Base-by-base conservation (phyloP, 495 filamentous ascomycete species). In the Annulohypoxylon stygium region DNA sequence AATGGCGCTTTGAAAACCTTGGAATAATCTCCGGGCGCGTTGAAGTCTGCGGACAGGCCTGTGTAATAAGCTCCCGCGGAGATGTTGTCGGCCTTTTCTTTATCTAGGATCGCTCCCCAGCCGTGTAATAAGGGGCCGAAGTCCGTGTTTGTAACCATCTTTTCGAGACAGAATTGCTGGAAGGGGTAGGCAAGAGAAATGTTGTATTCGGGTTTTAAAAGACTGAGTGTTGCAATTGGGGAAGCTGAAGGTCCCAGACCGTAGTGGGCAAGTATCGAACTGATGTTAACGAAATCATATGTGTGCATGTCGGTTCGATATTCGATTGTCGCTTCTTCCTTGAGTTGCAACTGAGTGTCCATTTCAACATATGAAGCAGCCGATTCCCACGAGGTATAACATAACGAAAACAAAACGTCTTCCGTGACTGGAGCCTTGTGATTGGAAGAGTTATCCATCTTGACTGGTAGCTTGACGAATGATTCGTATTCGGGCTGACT, bases 381-480 rank as follows among this genome's bases (percentile, higher is more conserved):
- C 2, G 48, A 53, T 20, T 53, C 48, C 48, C 48, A 53, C 20
- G 48, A 53, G 0, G 48, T 53, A 53, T 53, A 53, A 9, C 48
- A 53, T 2, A 53, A 20, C 10, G 20, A 26, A 30, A 53, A 53
- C 9, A 53, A 12, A n/a, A 53, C 11, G 5, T 53, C 23, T 30
- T 53, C 43, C 4, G 8, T 9, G 2, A 47, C 8, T 6, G 43
- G n/a, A 47, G 43, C 1, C 4, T 20, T 47, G 16, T 47, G n/a
- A 6, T 47, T 20, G 12, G 23, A 26, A 11, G 23, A 11, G 25
- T 53, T 53, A 53, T 53, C 48, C 25, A 53, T 26, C 20, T 53
- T 11, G 23, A 51, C 47, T 26, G 11, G 47, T 0, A 53, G 23
- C 48, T 53, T 53, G 4, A 20, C 26, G 16, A 53, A 53, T 12